Evolutionary conservation across 768 basidiomycete genomes (phyloP).

Genomic region (Rhodotorula diobovata): DNA sequence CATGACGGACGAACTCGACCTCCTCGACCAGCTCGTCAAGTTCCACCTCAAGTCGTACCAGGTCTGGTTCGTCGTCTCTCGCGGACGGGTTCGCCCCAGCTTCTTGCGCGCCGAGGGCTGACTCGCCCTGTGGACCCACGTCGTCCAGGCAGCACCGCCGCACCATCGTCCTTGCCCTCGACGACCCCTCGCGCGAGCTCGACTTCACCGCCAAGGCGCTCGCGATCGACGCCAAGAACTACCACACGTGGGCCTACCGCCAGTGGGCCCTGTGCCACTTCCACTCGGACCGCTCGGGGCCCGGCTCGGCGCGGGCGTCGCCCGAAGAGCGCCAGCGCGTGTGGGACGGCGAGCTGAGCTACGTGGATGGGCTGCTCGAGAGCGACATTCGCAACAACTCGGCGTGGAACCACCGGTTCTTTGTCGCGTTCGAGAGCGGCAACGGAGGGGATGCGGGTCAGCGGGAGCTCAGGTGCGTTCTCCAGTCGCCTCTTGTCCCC

Average conservation of each 20-base stretch:
- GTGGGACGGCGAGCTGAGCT: conserved; percentile 71
- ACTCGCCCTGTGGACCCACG: neutral
- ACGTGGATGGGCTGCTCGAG: conserved; percentile 63
- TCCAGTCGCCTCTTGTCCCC: neutral
- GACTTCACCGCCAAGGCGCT: conserved; percentile 71
- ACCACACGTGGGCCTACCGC: conserved; percentile 97
- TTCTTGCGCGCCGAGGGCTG: too few species aligned
- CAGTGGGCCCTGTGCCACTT: conserved; percentile 90
- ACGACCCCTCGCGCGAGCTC: conserved; percentile 58
- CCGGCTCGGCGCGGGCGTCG: neutral
- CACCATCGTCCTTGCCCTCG: conserved; percentile 49
- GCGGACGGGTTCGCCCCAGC: too few species aligned
- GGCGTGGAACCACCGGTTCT: conserved; percentile 94
- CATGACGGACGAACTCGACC: conserved; percentile 67
- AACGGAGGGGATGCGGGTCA: conserved; percentile 59
- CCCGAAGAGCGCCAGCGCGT: conserved; percentile 8
- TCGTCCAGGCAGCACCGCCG: conserved; percentile 51
- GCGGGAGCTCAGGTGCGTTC: conserved; percentile 71
- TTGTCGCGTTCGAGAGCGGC: conserved; percentile 68
- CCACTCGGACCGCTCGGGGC: conserved; percentile 28
- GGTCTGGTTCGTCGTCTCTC: conserved; percentile 64
- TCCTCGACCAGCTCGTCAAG: conserved; percentile 84
- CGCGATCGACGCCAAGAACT: conserved; percentile 82
- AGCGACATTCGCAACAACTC: conserved; percentile 90
- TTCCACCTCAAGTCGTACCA: conserved; percentile 90